Evolutionary conservation across 768 basidiomycete genomes (phyloP).

Genomic region (Tephrocybe sp.): DNA sequence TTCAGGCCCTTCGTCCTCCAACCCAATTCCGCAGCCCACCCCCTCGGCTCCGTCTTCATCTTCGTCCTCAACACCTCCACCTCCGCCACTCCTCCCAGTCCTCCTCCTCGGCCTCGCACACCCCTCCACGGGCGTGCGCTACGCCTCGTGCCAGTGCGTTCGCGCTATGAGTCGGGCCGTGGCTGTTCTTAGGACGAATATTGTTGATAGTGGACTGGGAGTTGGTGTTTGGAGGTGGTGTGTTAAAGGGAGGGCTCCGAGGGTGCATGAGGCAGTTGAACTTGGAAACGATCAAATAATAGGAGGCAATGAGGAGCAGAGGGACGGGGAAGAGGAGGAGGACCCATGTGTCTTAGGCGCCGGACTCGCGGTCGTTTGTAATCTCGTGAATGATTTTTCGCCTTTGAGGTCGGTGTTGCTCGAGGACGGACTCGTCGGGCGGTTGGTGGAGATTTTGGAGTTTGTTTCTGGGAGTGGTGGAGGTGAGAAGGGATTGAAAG

Average conservation of each 20-base stretch:
- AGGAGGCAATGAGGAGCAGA: too few species aligned
- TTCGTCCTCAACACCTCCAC: slow-evolving; percentile 21
- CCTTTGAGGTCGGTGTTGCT: slow-evolving; percentile 62
- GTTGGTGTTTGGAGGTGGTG: slow-evolving; percentile 62
- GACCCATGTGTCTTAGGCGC: slow-evolving; percentile 70
- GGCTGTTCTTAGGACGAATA: slow-evolving; percentile 75
- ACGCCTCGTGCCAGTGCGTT: slow-evolving; percentile 84
- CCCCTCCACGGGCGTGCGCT: slow-evolving; percentile 70
- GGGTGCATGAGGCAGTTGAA: slow-evolving; percentile 4
- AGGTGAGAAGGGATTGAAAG: too few species aligned
- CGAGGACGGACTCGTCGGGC: slow-evolving; percentile 61
- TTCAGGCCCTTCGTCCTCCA: slow-evolving; percentile 37
- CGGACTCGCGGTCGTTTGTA: slow-evolving; percentile 75
- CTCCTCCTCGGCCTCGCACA: slow-evolving; percentile 57
- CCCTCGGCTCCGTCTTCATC: neutral
- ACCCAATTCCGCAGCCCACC: slow-evolving; percentile 26
- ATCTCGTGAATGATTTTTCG: slow-evolving; percentile 84
- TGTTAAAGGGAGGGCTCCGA: slow-evolving; percentile 10
- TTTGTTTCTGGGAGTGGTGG: neutral
- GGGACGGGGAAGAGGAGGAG: slow-evolving; percentile 29
- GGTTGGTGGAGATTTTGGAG: slow-evolving; percentile 57
- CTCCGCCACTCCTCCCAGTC: slow-evolving; percentile 39
- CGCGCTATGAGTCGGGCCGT: slow-evolving; percentile 79
- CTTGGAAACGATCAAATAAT: too few species aligned
- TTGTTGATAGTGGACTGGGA: slow-evolving; percentile 81